Conservation (phyloP, 2,329 filamentous ascomycete species). For the Ampelomyces quisqualis region DNA sequence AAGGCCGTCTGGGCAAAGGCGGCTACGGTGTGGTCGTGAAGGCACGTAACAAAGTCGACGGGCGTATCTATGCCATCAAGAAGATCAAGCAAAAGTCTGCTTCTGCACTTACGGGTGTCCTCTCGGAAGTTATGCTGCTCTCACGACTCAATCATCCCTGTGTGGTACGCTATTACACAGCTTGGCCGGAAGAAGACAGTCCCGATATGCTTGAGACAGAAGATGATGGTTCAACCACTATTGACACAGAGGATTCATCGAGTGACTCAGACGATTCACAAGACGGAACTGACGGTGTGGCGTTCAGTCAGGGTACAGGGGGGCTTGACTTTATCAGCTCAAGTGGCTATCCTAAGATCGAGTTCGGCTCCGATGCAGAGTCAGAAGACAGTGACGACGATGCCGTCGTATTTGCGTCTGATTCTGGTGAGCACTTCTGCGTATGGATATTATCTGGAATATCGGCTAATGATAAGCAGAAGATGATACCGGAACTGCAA, state of each 20-base stretch:
- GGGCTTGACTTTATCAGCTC: conserved; percentile 89
- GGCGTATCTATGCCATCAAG: conserved; percentile 92
- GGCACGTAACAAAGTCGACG: conserved; percentile 89
- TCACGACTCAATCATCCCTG: conserved; percentile 91
- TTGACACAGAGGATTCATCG: conserved; percentile 30
- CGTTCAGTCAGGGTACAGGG: conserved; percentile 72
- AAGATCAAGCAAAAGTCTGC: conserved; percentile 85
- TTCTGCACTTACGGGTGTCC: conserved; percentile 71
- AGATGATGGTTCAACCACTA: conserved; percentile 33
- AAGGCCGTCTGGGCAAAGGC: conserved; percentile 84
- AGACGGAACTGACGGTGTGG: conserved; percentile 43
- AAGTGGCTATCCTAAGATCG: conserved; percentile 71
- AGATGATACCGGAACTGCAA: conserved; percentile 47
- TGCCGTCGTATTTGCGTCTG: conserved; percentile 41
- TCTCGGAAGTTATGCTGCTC: conserved; percentile 83
- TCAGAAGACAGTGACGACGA: conserved; percentile 41
- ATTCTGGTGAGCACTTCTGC: conserved; percentile 30
- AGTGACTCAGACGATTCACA: conserved; percentile 31
- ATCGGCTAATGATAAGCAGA: conserved; percentile 37
- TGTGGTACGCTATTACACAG: conserved; percentile 88
- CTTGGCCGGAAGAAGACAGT: conserved; percentile 80
- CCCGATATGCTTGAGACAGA: conserved; percentile 47
- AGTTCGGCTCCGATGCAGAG: conserved; percentile 68
- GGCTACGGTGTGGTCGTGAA: conserved; percentile 97
- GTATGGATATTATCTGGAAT: not conserved